A percentile compares a stretch with the other conserved stretches of the same genome.
Evolutionary conservation across 768 basidiomycete species (phyloP).

Genomic region (Lactarius evosmus): DNA sequence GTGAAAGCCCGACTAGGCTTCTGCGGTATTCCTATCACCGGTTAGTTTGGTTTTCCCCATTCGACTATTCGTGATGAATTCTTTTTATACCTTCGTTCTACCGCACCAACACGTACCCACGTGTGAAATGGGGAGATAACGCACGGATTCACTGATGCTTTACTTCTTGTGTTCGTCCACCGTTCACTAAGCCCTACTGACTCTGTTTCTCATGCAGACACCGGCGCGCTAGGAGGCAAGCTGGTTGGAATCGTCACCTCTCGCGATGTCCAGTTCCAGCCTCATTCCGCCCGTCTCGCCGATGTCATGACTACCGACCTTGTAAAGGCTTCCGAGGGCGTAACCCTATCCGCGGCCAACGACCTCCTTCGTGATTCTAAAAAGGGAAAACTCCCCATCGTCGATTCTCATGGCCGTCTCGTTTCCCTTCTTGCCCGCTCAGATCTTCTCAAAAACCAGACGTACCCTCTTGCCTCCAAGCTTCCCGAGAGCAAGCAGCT

Average conservation of each 20-base stretch:
- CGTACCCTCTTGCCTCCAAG: conserved; percentile 93
- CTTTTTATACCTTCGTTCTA: conserved; percentile 83
- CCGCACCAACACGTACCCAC: conserved; percentile 65
- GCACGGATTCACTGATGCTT: conserved; percentile 26
- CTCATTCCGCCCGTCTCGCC: conserved; percentile 57
- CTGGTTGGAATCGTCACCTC: conserved; percentile 95
- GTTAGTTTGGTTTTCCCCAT: conserved; percentile 48
- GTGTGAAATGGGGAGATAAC: conserved; percentile 72
- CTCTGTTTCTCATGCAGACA: conserved; percentile 50
- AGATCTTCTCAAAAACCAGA: conserved; percentile 96
- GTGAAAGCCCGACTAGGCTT: conserved; percentile 92
- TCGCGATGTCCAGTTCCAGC: conserved; percentile 93
- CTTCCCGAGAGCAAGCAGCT: conserved; percentile 89
- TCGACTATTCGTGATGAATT: conserved; percentile 42
- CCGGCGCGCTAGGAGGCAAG: conserved; percentile 82
- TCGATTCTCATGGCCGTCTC: conserved; percentile 63
- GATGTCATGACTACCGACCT: conserved; percentile 88
- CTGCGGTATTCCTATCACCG: conserved; percentile 96
- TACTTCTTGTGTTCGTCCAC: conserved; percentile 1
- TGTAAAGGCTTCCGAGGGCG: conserved; percentile 82
- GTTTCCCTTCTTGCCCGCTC: conserved; percentile 90
- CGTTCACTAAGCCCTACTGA: conserved; percentile 30
- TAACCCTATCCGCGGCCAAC: conserved; percentile 91
- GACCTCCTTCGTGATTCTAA: conserved; percentile 92
- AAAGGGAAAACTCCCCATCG: conserved; percentile 94